A percentile compares a stretch with the other conserved stretches of the same genome.
Evolutionary conservation across 192 early-diverging fungal genomes (phyloP).

Genomic region (Umbelopsis sp.): DNA sequence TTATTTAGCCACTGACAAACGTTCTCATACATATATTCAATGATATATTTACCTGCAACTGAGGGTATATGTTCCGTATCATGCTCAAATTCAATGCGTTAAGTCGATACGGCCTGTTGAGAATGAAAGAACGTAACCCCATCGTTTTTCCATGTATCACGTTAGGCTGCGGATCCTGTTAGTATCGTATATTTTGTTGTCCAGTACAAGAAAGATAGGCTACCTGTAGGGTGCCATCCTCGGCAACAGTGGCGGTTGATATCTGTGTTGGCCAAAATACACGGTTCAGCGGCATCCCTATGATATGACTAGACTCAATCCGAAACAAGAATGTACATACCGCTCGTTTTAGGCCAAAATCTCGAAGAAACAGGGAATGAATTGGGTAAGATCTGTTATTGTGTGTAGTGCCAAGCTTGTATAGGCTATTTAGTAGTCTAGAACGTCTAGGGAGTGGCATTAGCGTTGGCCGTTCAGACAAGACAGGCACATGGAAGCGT

Average conservation of each 20-base stretch:
- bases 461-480: slow-evolving; percentile 13
- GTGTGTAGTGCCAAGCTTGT: neutral
- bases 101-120: slow-evolving; percentile 82
- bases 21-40: neutral
- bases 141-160: slow-evolving; percentile 40
- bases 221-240: slow-evolving; percentile 14
- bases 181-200: neutral
- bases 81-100: slow-evolving; percentile 90
- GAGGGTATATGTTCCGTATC: slow-evolving; percentile 81
- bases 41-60: slow-evolving; percentile 62
- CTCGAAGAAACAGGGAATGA: neutral
- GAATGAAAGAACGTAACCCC: slow-evolving; percentile 64
- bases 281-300: neutral
- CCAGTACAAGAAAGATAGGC: neutral
- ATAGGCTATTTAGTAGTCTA: slow-evolving; percentile 3
- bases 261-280: neutral
- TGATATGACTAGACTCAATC: neutral
- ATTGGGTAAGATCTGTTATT: neutral
- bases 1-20: neutral
- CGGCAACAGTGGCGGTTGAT: neutral
- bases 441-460: slow-evolving; percentile 10
- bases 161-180: slow-evolving; percentile 13
- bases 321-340: neutral
- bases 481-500: slow-evolving; percentile 9
- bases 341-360: neutral